These are phyloP conservation scores for Neofusicoccum sp. DNA, from an alignment of 2,329 filamentous ascomycete genomes.

Conservation along the genomic window DNA sequence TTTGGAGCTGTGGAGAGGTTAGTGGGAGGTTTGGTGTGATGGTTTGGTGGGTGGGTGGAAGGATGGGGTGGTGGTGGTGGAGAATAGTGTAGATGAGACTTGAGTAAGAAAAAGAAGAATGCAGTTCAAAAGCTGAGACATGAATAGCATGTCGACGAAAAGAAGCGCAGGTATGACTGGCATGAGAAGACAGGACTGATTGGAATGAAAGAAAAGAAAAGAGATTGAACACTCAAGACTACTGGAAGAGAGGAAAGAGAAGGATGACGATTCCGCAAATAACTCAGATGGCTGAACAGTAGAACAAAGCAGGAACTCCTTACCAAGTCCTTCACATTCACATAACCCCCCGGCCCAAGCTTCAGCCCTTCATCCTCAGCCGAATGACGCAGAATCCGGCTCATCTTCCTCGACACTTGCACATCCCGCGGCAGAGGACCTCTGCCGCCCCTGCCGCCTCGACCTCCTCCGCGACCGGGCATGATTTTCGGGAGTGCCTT, in stretches of 20 bases:
- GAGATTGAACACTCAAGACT: conserved; percentile 18
- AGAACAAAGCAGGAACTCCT: conserved; percentile 25
- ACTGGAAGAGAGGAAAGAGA: too few relatives aligned
- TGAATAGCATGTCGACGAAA: not conserved
- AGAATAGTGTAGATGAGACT: not conserved
- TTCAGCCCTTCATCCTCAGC: conserved; percentile 62
- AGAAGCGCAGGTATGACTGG: too few relatives aligned
- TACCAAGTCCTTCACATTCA: conserved; percentile 62
- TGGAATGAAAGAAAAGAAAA: not conserved
- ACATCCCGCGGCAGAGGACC: conserved; percentile 42
- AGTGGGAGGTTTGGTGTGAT: not conserved
- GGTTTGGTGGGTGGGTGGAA: not conserved
- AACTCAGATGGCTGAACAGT: too few relatives aligned
- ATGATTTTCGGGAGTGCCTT: not conserved
- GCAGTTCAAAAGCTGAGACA: not conserved
- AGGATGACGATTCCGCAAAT: too few relatives aligned
- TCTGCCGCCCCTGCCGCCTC: conserved; percentile 8
- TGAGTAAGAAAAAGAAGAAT: not conserved
- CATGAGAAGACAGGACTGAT: too few relatives aligned
- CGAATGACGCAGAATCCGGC: conserved; percentile 62
- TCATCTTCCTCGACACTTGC: conserved; percentile 53
- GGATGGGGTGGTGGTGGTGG: not conserved
- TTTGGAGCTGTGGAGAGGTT: conserved; percentile 51
- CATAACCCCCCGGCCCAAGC: conserved; percentile 62
- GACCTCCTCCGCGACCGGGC: not conserved